These are phyloP conservation scores for Neoboletus magnificus DNA, from an alignment of 768 basidiomycete species.

Conservation along the genomic window DNA sequence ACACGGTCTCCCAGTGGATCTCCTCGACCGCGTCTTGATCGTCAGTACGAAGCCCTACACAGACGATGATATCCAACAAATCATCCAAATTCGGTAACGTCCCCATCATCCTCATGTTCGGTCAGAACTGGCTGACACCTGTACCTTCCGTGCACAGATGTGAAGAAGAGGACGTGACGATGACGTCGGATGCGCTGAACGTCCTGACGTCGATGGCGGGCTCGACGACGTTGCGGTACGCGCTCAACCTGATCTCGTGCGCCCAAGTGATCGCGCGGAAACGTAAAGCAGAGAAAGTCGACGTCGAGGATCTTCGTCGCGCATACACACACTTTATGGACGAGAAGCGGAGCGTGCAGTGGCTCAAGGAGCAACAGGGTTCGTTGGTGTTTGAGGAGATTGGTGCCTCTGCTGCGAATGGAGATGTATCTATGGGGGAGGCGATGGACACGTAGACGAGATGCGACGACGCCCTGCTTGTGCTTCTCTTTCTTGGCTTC, in stretches of 20 bases:
- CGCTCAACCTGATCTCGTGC: constrained; percentile 92
- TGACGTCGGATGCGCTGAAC: constrained; percentile 66
- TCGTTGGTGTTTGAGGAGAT: constrained; percentile 73
- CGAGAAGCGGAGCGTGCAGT: constrained; percentile 88
- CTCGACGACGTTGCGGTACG: constrained; percentile 90
- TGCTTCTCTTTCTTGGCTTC: background rate
- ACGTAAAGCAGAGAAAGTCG: constrained; percentile 77
- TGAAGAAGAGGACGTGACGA: constrained; percentile 91
- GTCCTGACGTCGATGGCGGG: constrained; percentile 88
- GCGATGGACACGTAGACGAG: constrained; percentile 35
- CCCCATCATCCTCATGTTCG: no score
- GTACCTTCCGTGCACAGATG: constrained; percentile 44
- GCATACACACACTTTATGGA: constrained; percentile 92
- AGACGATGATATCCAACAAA: constrained; percentile 82
- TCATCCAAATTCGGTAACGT: constrained; percentile 82
- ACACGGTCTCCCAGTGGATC: constrained; percentile 91
- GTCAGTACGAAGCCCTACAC: constrained; percentile 89
- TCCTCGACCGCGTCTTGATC: constrained; percentile 93
- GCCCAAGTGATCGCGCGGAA: constrained; percentile 83
- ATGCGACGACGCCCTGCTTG: background rate
- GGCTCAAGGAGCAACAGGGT: constrained; percentile 83
- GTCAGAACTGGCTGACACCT: background rate
- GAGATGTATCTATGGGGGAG: constrained; percentile 32
- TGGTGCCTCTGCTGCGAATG: constrained; percentile 29
- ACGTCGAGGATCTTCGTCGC: constrained; percentile 78